These are phyloP conservation scores for Coprinopsis strossmayeri DNA, from an alignment of 768 basidiomycete species.

Conservation along the genomic window DNA sequence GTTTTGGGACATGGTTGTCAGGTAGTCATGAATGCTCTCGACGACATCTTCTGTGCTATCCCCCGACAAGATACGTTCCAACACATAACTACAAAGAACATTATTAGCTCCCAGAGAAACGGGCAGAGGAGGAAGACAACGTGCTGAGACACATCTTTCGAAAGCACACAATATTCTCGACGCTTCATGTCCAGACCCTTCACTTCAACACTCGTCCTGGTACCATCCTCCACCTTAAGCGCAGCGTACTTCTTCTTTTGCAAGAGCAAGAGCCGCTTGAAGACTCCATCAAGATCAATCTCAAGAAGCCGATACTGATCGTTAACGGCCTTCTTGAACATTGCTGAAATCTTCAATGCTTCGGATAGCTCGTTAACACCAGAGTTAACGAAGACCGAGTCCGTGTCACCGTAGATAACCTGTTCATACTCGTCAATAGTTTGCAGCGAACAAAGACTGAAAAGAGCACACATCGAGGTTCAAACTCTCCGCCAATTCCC, in stretches of 20 bases:
- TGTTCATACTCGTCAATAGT: slow-evolving; percentile 22
- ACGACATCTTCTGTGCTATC: slow-evolving; percentile 86
- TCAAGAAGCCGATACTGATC: slow-evolving; percentile 93
- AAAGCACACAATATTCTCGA: slow-evolving; percentile 87
- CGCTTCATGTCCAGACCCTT: slow-evolving; percentile 99
- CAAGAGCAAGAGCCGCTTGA: slow-evolving; percentile 84
- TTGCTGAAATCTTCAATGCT: slow-evolving; percentile 84
- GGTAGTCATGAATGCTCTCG: slow-evolving; percentile 88
- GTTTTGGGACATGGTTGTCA: slow-evolving; percentile 67
- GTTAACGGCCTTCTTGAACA: slow-evolving; percentile 95
- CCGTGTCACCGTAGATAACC: slow-evolving; percentile 99
- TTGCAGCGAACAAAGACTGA: not conserved
- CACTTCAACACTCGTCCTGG: slow-evolving; percentile 74
- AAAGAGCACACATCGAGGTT: slow-evolving; percentile 71
- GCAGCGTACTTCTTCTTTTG: slow-evolving; percentile 99
- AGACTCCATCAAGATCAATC: slow-evolving; percentile 93
- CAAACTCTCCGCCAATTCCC: slow-evolving; percentile 86
- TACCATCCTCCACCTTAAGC: slow-evolving; percentile 84
- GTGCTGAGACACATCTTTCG: slow-evolving; percentile 89
- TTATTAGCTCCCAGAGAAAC: not conserved
- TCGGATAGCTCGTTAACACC: slow-evolving; percentile 84
- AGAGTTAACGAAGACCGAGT: slow-evolving; percentile 98
- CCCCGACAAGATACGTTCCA: slow-evolving; percentile 88
- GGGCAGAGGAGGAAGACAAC: slow-evolving; percentile 22
- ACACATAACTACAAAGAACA: slow-evolving; percentile 59